Percentiles rank a stretch among this genome's conserved stretches.
Conservation (phyloP, 495 filamentous ascomycete genomes). For the Tuber umbilicatum region DNA sequence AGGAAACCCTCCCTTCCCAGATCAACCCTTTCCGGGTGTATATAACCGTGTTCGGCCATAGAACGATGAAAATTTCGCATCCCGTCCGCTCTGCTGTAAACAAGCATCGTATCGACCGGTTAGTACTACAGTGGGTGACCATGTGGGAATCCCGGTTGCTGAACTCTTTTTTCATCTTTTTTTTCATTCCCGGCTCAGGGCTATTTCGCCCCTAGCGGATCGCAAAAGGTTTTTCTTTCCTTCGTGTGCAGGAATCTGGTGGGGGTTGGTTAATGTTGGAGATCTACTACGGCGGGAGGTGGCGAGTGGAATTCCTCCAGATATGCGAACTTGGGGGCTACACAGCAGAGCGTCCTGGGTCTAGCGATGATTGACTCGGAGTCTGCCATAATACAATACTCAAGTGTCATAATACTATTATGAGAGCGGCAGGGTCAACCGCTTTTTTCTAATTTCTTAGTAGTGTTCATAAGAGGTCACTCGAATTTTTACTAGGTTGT, state of each 20-base stretch:
- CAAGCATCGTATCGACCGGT: conserved; percentile 9
- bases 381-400: neutral
- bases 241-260: neutral
- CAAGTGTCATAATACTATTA: neutral
- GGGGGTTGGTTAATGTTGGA: neutral
- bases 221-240: too few species aligned
- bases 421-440: neutral
- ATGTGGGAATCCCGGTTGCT: conserved; percentile 12
- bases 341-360: neutral
- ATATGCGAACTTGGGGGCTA: neutral
- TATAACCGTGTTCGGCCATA: neutral
- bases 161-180: neutral
- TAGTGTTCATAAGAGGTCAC: neutral
- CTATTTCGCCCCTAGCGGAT: neutral
- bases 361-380: neutral
- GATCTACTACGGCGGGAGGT: neutral
- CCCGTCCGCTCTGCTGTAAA: neutral
- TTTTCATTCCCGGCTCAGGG: neutral
- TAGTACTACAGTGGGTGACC: conserved; percentile 13
- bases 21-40: neutral
- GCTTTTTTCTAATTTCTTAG: neutral
- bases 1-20: neutral
- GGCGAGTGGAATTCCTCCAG: neutral
- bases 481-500: neutral
- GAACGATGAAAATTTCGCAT: conserved; percentile 4